Evolutionary conservation across 805 yeast genomes (phyloP).

Genomic region (Candida parachauliodes): DNA sequence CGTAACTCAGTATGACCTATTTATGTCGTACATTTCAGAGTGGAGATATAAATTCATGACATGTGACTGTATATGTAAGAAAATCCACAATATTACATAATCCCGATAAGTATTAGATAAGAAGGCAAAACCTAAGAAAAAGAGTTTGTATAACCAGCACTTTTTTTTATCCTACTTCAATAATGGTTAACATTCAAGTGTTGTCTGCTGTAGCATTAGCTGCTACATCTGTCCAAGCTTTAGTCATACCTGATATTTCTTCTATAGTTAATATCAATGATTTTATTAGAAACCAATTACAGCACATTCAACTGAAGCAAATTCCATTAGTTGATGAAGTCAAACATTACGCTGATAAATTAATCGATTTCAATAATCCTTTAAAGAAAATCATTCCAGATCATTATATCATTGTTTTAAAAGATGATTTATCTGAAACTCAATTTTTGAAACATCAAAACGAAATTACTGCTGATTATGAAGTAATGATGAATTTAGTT

Average conservation of each 20-base stretch:
- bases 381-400: constrained; percentile 45
- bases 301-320: not conserved
- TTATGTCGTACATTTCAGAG: too few species aligned
- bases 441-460: constrained; percentile 58
- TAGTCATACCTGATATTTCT: constrained; percentile 4
- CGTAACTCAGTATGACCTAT: too few species aligned
- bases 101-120: not conserved
- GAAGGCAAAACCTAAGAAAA: not conserved
- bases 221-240: constrained; percentile 3
- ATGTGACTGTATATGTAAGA: too few species aligned
- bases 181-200: constrained; percentile 1
- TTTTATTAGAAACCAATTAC: not conserved
- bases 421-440: constrained; percentile 51
- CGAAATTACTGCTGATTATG: constrained; percentile 47
- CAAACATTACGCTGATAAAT: not conserved
- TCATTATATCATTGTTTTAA: constrained; percentile 81
- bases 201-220: constrained; percentile 1
- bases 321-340: constrained; percentile 1
- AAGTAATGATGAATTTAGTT: constrained; percentile 8
- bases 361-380: constrained; percentile 6
- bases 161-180: not conserved
- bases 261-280: constrained; percentile 2
- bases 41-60: too few species aligned
- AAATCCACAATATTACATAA: too few species aligned
- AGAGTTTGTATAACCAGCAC: not conserved